These are phyloP conservation scores for Brachypodium distachyon DNA, from an alignment of 202 grass and related monocot species.

Conservation along the genomic window DNA sequence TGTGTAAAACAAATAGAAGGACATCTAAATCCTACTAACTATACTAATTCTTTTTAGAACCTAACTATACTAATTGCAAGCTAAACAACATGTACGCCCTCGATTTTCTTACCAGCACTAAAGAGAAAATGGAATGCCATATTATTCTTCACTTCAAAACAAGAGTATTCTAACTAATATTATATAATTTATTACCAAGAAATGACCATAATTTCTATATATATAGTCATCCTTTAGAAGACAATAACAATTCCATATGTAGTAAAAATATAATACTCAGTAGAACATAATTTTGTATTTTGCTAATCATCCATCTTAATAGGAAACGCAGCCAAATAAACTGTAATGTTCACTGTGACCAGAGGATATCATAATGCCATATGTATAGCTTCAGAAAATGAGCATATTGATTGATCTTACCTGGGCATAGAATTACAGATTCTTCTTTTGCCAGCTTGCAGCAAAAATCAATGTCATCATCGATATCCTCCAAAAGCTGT, in stretches of 20 bases:
- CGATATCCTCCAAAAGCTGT: conserved; percentile 49
- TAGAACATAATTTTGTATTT: neutral
- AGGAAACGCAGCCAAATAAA: neutral
- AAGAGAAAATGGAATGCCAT: neutral
- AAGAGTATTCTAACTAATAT: neutral
- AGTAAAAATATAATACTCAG: neutral
- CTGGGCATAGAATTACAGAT: conserved; percentile 58
- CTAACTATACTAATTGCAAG: no score
- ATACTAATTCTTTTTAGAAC: no score
- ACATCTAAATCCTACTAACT: no score
- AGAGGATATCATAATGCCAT: neutral
- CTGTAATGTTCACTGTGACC: neutral
- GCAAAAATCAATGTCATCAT: conserved; percentile 78
- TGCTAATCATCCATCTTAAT: neutral
- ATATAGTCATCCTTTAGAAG: neutral
- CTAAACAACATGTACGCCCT: no score
- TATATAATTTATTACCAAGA: neutral
- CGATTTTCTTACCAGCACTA: no score
- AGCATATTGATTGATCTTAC: conserved; percentile 15
- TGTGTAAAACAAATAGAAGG: neutral
- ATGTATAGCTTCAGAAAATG: neutral
- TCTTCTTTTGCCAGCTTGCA: conserved; percentile 76
- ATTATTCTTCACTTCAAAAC: neutral
- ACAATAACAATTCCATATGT: neutral
- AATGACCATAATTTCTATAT: neutral